Evolutionary conservation across 371 early-diverging fungal species (phyloP).

Genomic region (Apophysomyces elegans): DNA sequence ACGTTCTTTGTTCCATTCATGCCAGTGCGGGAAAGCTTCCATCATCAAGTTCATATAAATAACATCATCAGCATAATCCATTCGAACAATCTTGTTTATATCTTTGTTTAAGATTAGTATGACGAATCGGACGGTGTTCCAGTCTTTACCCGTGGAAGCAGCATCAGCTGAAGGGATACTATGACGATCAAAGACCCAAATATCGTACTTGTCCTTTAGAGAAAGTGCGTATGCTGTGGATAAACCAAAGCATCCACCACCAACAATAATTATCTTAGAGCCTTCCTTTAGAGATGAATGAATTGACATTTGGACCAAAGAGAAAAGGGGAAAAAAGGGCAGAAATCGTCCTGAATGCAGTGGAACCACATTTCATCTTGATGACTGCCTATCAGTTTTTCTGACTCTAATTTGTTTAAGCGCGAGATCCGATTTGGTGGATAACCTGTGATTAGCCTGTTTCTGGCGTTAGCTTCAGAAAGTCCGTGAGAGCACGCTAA

Average conservation of each 20-base stretch:
- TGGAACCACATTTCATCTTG: neutral
- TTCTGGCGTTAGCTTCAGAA: too few species aligned
- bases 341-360: neutral
- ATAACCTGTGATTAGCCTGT: too few species aligned
- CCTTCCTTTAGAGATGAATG: conserved; percentile 5
- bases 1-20: conserved; percentile 57
- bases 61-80: conserved; percentile 50
- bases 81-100: conserved; percentile 56
- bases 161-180: conserved; percentile 50
- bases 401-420: too few species aligned
- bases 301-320: neutral
- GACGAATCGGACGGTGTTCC: neutral
- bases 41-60: conserved; percentile 44
- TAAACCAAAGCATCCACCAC: conserved; percentile 58
- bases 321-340: neutral
- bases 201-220: conserved; percentile 29
- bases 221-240: conserved; percentile 52
- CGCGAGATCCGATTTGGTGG: too few species aligned
- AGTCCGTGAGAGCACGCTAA: too few species aligned
- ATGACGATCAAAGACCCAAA: conserved; percentile 50
- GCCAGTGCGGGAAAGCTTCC: conserved; percentile 51
- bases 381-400: neutral
- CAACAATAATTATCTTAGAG: conserved; percentile 54
- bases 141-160: conserved; percentile 40
- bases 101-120: conserved; percentile 26